Evolutionary conservation across 345 rosid species (phyloP).

Genomic region (Camelina hispida): DNA sequence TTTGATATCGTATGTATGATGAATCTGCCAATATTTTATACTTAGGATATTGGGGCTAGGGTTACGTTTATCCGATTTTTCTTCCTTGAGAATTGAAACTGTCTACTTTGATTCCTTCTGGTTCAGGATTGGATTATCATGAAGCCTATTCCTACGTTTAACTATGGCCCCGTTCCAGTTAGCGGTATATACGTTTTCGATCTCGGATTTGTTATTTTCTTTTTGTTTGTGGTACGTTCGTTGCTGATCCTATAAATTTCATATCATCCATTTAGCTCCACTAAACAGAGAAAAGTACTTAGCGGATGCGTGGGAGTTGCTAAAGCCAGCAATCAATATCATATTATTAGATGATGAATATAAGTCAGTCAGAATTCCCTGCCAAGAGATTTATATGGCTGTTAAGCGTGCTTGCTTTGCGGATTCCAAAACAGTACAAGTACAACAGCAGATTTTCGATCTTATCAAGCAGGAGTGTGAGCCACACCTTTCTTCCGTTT

Average conservation of each 20-base stretch:
- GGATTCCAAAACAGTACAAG: background rate
- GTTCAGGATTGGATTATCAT: too few relatives aligned
- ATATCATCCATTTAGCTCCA: background rate
- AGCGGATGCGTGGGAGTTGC: background rate
- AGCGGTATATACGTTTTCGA: background rate
- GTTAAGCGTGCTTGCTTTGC: background rate
- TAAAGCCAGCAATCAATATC: background rate
- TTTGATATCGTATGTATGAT: too few relatives aligned
- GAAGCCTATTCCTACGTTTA: too few relatives aligned
- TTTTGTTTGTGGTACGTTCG: too few relatives aligned
- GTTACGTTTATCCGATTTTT: too few relatives aligned
- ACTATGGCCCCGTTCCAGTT: too few relatives aligned
- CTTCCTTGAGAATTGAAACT: too few relatives aligned
- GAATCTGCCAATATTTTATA: too few relatives aligned
- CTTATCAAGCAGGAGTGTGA: conserved; percentile 6
- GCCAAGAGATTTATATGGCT: background rate
- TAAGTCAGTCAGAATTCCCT: background rate
- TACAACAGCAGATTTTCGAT: background rate
- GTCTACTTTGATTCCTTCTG: too few relatives aligned
- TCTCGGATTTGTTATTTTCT: too few relatives aligned
- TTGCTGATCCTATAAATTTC: background rate
- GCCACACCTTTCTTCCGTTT: background rate
- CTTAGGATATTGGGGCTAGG: too few relatives aligned
- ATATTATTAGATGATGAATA: background rate
- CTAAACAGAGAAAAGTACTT: background rate